Conservation (phyloP, 345 rosid genomes). For the Eucalyptus paniculata region DNA sequence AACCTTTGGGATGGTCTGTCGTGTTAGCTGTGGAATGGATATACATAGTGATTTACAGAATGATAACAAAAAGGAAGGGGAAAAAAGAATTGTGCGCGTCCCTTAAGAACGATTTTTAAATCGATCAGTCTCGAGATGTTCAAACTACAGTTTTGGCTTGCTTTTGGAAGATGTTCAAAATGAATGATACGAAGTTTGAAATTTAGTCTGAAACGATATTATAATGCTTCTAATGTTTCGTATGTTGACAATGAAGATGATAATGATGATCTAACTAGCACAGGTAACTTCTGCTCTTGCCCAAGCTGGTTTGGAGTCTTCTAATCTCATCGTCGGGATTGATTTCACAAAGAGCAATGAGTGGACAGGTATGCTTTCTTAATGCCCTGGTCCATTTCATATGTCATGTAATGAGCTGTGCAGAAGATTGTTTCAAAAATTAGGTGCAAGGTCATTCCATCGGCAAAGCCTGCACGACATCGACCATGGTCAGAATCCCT, state of each 20-base stretch:
- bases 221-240: not conserved
- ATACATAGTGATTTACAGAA: not conserved
- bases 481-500: constrained; percentile 49
- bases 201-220: not conserved
- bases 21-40: not conserved
- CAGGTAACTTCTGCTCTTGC: constrained; percentile 75
- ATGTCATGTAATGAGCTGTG: not conserved
- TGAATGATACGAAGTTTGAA: not conserved
- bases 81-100: not conserved
- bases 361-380: constrained; percentile 60
- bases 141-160: not conserved
- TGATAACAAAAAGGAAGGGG: not conserved
- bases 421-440: not conserved
- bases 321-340: constrained; percentile 85
- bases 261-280: not conserved
- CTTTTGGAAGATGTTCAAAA: not conserved
- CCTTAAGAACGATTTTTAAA: not conserved
- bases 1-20: not conserved
- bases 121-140: not conserved
- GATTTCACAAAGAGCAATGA: constrained; percentile 88
- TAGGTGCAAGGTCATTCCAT: constrained; percentile 68
- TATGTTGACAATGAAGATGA: not conserved
- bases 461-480: constrained; percentile 49
- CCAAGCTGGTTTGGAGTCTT: constrained; percentile 80
- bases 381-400: not conserved